These are phyloP conservation scores for Tricholoma hemisulphureum DNA, from an alignment of 768 basidiomycete genomes.

Conservation along the genomic window DNA sequence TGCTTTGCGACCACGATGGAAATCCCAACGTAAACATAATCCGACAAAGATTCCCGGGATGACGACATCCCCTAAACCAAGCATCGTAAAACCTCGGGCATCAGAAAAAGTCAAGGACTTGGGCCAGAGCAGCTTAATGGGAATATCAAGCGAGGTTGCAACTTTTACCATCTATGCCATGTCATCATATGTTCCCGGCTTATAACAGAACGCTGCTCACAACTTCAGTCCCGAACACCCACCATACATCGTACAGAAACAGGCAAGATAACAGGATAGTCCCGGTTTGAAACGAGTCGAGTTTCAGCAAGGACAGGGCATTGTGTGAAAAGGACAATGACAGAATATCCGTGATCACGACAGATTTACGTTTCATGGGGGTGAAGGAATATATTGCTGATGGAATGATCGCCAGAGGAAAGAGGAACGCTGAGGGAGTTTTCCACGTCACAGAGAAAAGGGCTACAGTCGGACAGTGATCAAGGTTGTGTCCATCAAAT, in stretches of 20 bases:
- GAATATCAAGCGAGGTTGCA: conserved; percentile 84
- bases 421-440: conserved; percentile 54
- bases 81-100: conserved; percentile 74
- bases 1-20: conserved; percentile 40
- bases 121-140: conserved; percentile 90
- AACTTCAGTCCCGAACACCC: conserved; percentile 88
- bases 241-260: conserved; percentile 93
- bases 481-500: conserved; percentile 6
- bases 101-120: conserved; percentile 55
- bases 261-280: conserved; percentile 77
- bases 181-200: background rate
- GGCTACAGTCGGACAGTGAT: conserved; percentile 25
- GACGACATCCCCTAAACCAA: conserved; percentile 89
- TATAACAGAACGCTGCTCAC: conserved; percentile 43
- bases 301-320: conserved; percentile 71
- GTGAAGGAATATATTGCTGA: conserved; percentile 61
- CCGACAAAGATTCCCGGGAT: conserved; percentile 70
- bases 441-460: conserved; percentile 46
- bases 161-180: conserved; percentile 82
- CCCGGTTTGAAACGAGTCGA: conserved; percentile 91
- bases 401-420: conserved; percentile 62
- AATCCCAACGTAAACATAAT: conserved; percentile 84
- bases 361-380: conserved; percentile 49
- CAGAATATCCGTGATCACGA: conserved; percentile 72
- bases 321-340: conserved; percentile 80